Evolutionary conservation across 2,329 filamentous ascomycete species (phyloP).

Genomic region (Coccinonectria pachysandricola): DNA sequence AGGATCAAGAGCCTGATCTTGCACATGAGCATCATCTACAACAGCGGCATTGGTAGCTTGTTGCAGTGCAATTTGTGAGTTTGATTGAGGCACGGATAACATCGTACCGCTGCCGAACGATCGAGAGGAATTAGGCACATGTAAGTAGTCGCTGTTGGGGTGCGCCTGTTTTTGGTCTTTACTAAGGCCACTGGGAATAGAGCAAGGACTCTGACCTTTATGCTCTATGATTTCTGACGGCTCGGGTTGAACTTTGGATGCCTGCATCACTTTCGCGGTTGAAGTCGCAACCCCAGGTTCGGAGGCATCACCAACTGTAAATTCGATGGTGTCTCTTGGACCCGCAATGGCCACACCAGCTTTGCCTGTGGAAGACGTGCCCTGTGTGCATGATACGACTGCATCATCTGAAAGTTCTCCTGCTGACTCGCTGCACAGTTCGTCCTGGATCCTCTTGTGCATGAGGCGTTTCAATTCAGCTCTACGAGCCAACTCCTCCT

Average conservation of each 20-base stretch:
- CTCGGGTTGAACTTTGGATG: too few species aligned
- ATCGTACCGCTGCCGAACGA: too few species aligned
- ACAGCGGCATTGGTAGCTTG: constrained; percentile 10
- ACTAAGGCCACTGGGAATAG: too few species aligned
- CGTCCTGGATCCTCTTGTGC: constrained; percentile 47
- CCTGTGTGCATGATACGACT: constrained; percentile 15
- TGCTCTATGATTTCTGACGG: too few species aligned
- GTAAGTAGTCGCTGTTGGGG: too few species aligned
- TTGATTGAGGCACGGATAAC: constrained; percentile 5
- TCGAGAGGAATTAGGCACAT: too few species aligned
- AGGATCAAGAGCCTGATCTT: constrained; percentile 19
- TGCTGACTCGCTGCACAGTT: constrained; percentile 38
- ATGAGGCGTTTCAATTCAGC: constrained; percentile 46
- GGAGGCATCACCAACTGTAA: constrained; percentile 18
- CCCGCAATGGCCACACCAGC: constrained; percentile 25
- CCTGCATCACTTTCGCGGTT: too few species aligned
- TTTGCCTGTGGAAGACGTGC: constrained; percentile 18
- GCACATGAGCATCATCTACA: constrained; percentile 13
- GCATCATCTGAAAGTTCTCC: constrained; percentile 23
- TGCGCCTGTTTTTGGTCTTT: too few species aligned
- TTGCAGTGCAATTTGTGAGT: constrained; percentile 9
- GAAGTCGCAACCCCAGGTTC: too few species aligned
- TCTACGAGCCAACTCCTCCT: constrained; percentile 43
- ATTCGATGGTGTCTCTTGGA: constrained; percentile 40
- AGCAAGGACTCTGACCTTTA: too few species aligned